Conservation (phyloP, 1,139 yeast genomes). For the Debaryomyces fabryi region DNA sequence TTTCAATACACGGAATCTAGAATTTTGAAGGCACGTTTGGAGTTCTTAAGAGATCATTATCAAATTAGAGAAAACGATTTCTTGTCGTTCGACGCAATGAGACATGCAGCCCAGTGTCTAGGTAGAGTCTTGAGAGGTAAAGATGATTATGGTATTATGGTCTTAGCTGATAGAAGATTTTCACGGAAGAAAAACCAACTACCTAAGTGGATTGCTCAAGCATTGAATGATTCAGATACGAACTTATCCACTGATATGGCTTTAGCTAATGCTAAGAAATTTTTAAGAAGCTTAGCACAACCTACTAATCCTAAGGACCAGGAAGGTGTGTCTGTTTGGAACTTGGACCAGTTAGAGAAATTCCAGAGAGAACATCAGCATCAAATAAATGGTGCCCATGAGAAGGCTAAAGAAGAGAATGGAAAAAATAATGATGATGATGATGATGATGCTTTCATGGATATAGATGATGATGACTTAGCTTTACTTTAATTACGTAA, state of each 20-base stretch:
- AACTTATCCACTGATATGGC: slow-evolving; percentile 98
- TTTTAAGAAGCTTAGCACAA: slow-evolving; percentile 90
- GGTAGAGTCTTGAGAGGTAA: slow-evolving; percentile 97
- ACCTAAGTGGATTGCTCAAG: slow-evolving; percentile 98
- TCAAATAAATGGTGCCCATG: slow-evolving; percentile 20
- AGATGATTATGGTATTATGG: slow-evolving; percentile 99
- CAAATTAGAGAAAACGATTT: slow-evolving; percentile 94
- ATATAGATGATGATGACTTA: slow-evolving; percentile 50
- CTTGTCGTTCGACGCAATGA: slow-evolving; percentile 96
- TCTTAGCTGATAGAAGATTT: slow-evolving; percentile 91
- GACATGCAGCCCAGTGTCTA: slow-evolving; percentile 98
- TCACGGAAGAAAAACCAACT: slow-evolving; percentile 81
- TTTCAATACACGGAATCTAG: slow-evolving; percentile 98
- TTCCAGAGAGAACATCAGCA: slow-evolving; percentile 58
- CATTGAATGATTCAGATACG: slow-evolving; percentile 85
- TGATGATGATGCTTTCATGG: slow-evolving; percentile 46
- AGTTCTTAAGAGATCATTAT: slow-evolving; percentile 88
- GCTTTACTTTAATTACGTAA: slow-evolving; percentile 30
- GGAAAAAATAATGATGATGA: slow-evolving; percentile 17
- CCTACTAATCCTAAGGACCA: slow-evolving; percentile 90
- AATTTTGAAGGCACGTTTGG: slow-evolving; percentile 90
- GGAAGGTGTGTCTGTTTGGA: slow-evolving; percentile 96
- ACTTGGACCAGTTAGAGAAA: slow-evolving; percentile 62
- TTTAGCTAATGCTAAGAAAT: slow-evolving; percentile 89
- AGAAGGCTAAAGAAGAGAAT: slow-evolving; percentile 19